Percentiles rank a stretch among this genome's conserved stretches.
Evolutionary conservation across 305 asterid genomes (phyloP).

Genomic region (Fraxinus albicans): DNA sequence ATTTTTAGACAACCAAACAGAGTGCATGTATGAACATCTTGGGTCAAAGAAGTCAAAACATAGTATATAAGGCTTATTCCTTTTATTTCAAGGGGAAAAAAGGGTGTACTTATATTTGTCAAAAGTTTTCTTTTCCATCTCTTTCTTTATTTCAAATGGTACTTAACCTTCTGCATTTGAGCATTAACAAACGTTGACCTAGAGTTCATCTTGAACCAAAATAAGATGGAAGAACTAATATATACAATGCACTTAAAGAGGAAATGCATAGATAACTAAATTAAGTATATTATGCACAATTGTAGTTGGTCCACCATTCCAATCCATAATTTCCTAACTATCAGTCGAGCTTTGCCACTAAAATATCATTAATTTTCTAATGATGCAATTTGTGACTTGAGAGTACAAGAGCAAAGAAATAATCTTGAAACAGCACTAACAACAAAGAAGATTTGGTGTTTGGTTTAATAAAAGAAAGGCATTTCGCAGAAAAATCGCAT

Average conservation of each 20-base stretch:
- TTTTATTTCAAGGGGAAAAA: not conserved
- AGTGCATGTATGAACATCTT: not conserved
- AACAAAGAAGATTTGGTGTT: conserved; percentile 9
- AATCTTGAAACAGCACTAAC: conserved; percentile 5
- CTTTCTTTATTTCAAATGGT: not conserved
- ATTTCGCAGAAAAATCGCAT: not conserved
- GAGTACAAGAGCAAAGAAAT: not conserved
- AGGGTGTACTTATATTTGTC: not conserved
- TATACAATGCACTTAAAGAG: not conserved
- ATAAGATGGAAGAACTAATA: not conserved
- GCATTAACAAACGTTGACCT: not conserved
- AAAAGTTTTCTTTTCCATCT: not conserved
- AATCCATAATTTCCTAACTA: not conserved
- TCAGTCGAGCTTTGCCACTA: not conserved
- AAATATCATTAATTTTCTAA: not conserved
- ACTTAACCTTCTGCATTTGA: not conserved
- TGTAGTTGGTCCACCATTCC: not conserved
- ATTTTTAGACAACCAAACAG: not conserved
- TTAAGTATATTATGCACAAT: not conserved
- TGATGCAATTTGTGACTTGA: not conserved
- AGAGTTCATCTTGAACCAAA: not conserved
- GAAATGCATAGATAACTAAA: not conserved
- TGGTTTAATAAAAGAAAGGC: not conserved
- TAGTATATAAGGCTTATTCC: not conserved
- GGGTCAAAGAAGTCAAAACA: not conserved